phyloP scores from a whole-genome alignment of 2,329 filamentous ascomycete genomes.

The Beauveria sp. region DNA sequence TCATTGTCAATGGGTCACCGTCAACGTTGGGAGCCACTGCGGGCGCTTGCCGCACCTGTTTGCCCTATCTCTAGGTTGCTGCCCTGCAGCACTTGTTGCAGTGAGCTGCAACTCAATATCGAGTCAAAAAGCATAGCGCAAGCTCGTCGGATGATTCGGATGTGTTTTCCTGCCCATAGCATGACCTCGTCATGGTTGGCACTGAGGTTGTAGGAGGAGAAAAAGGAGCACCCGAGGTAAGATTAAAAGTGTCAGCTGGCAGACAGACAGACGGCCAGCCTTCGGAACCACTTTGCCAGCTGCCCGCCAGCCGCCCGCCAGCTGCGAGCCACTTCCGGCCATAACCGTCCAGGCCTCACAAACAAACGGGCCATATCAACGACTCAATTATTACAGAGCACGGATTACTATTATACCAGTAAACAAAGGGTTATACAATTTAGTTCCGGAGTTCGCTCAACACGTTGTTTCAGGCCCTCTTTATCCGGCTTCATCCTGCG shows the following conservation, averaged over 20 bases:
- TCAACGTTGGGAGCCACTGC: background rate
- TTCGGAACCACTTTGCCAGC: background rate
- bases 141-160: background rate
- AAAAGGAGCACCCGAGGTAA: background rate
- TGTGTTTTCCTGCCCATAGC: background rate
- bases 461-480: background rate
- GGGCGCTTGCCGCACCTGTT: background rate
- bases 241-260: background rate
- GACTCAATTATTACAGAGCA: background rate
- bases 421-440: background rate
- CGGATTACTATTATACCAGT: background rate
- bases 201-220: background rate
- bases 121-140: background rate
- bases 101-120: background rate
- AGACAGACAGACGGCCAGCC: background rate
- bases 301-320: background rate
- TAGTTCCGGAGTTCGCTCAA: background rate
- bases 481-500: background rate
- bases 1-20: no score
- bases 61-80: background rate
- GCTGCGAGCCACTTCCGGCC: background rate
- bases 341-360: background rate
- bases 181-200: background rate
- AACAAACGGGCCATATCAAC: background rate
- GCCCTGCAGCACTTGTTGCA: background rate